A percentile compares a stretch with the other conserved stretches of the same genome.
Evolutionary conservation across 2,329 filamentous ascomycete species (phyloP).

Genomic region (Colletotrichum eremochloae): DNA sequence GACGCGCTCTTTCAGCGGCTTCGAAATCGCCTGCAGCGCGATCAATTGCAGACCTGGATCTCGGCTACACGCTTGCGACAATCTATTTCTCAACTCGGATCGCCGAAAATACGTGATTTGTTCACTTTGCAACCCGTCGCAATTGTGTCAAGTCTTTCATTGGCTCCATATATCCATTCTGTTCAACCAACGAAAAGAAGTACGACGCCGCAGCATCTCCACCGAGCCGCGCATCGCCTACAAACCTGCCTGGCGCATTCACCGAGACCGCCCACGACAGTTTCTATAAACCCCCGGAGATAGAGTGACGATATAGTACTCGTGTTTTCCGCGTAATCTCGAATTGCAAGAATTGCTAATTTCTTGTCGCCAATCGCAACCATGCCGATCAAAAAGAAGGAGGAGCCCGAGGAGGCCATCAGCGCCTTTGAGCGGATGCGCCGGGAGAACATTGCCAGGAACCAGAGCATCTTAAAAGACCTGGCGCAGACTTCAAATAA

Average conservation of each 20-base stretch:
- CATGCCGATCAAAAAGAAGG: conserved; percentile 61
- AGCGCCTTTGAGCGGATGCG: conserved; percentile 90
- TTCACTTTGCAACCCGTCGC: not conserved
- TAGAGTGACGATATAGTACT: not conserved
- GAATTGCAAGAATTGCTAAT: not conserved
- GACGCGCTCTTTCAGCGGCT: not conserved
- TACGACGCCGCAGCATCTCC: not conserved
- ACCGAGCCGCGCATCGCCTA: not conserved
- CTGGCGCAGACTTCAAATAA: conserved; percentile 79
- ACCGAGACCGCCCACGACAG: not conserved
- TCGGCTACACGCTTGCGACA: too few species aligned
- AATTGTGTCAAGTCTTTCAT: not conserved
- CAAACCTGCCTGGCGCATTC: too few species aligned
- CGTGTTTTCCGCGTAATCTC: too few species aligned
- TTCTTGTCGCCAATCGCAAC: conserved; percentile 35
- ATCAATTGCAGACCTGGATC: not conserved
- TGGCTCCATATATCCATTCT: not conserved
- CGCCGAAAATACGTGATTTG: not conserved
- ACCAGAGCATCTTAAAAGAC: conserved; percentile 84
- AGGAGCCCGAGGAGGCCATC: conserved; percentile 61
- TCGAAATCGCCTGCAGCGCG: too few species aligned
- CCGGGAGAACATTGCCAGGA: conserved; percentile 87
- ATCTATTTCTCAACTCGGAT: not conserved
- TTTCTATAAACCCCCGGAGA: not conserved
- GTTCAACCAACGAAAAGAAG: not conserved